Conservation (phyloP, 192 early-diverging fungal species). For the Dissophora globulifera region DNA sequence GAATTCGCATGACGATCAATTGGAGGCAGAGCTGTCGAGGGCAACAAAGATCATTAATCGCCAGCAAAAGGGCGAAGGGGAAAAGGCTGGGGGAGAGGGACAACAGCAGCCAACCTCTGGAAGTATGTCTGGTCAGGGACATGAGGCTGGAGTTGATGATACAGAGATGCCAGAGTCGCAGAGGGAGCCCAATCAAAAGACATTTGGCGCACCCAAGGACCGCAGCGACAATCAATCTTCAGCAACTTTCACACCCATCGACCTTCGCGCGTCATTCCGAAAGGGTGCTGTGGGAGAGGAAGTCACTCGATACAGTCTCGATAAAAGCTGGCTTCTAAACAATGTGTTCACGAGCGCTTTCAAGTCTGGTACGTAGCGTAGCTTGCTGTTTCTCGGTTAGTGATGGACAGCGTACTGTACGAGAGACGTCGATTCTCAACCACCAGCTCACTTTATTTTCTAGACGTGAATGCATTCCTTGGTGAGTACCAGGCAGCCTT, state of each 20-base stretch:
- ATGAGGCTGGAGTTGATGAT: too few relatives aligned
- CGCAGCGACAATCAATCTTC: too few relatives aligned
- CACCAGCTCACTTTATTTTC: constrained; percentile 11
- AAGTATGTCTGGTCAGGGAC: too few relatives aligned
- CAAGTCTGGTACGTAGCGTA: constrained; percentile 57
- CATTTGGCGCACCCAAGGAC: too few relatives aligned
- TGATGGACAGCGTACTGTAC: too few relatives aligned
- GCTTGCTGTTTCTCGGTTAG: too few relatives aligned
- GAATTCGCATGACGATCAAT: constrained; percentile 61
- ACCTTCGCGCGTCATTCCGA: constrained; percentile 87
- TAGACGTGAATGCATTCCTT: constrained; percentile 65
- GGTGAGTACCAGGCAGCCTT: constrained; percentile 77
- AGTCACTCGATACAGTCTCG: constrained; percentile 82
- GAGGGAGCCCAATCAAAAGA: too few relatives aligned
- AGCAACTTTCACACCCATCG: constrained; percentile 75
- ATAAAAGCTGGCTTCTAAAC: constrained; percentile 88
- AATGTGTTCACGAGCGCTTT: constrained; percentile 61
- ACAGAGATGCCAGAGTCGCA: too few relatives aligned
- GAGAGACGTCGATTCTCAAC: too few relatives aligned
- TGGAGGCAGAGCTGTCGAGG: constrained; percentile 54
- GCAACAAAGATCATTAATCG: constrained; percentile 67
- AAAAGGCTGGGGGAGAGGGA: constrained; percentile 41
- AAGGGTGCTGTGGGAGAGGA: constrained; percentile 71
- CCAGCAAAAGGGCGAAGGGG: constrained; percentile 61
- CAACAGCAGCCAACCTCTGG: too few relatives aligned